Conservation (phyloP, 2,329 filamentous ascomycete genomes). For the Claviceps arundinis region DNA sequence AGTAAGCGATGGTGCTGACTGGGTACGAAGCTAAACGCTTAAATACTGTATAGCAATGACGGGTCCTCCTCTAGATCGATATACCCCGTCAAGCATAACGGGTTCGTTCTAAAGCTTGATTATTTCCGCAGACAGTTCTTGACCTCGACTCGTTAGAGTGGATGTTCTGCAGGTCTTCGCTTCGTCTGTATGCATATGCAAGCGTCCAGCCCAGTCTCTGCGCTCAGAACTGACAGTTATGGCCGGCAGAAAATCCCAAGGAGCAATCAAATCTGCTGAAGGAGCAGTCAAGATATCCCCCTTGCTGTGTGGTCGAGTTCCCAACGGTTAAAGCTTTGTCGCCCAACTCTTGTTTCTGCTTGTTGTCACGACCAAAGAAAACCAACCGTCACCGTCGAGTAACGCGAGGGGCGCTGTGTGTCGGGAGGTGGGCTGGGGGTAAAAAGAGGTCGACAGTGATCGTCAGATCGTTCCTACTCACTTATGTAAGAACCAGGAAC, state of each 20-base stretch:
- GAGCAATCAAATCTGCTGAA: neutral
- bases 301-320: neutral
- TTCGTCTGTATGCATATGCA: slow-evolving; percentile 4
- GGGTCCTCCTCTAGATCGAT: neutral
- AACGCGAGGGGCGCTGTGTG: neutral
- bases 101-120: neutral
- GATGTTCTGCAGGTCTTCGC: neutral
- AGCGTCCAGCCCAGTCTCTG: neutral
- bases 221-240: slow-evolving; percentile 1
- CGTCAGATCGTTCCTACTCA: neutral
- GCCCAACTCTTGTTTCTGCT: neutral
- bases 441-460: neutral
- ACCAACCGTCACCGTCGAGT: neutral
- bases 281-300: neutral
- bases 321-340: neutral
- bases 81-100: neutral
- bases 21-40: neutral
- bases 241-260: neutral
- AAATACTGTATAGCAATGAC: neutral
- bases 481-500: neutral
- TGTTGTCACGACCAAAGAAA: neutral
- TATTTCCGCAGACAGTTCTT: neutral
- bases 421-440: neutral
- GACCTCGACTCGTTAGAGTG: neutral
- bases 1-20: neutral